Percentiles rank a stretch among this genome's conserved stretches.
Evolutionary conservation across 129 eudicot species (phyloP).

Genomic region (Solidago caesia): DNA sequence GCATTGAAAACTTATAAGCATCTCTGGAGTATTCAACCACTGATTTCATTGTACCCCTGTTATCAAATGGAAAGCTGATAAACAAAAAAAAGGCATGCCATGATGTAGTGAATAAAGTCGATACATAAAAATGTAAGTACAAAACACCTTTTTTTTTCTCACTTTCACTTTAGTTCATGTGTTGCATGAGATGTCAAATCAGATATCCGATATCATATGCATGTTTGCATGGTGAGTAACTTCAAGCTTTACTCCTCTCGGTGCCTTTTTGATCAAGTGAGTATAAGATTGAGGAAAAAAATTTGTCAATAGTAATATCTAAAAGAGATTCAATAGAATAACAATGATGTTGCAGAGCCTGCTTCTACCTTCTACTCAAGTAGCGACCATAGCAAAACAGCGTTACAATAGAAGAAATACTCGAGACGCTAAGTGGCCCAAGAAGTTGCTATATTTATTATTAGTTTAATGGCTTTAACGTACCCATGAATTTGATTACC

Average conservation of each 20-base stretch:
- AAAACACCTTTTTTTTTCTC: conserved; percentile 16
- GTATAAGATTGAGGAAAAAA: neutral
- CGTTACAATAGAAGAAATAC: too few species aligned
- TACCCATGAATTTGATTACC: too few species aligned
- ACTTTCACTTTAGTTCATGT: conserved; percentile 82
- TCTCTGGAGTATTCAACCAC: too few species aligned
- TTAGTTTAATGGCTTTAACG: too few species aligned
- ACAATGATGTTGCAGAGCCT: neutral
- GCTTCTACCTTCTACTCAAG: too few species aligned
- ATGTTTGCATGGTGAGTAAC: conserved; percentile 94
- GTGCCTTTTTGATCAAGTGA: conserved; percentile 82
- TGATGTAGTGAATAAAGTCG: conserved; percentile 59
- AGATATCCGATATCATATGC: conserved; percentile 87
- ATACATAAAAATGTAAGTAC: neutral
- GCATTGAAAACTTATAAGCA: conserved; percentile 67
- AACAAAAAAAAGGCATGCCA: too few species aligned
- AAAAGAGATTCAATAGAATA: neutral
- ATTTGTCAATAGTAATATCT: neutral
- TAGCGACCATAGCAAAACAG: too few species aligned
- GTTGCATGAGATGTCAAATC: conserved; percentile 94
- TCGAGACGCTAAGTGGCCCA: too few species aligned
- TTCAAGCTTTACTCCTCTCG: conserved; percentile 93
- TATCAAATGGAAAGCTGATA: too few species aligned
- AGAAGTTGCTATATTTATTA: too few species aligned
- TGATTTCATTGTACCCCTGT: too few species aligned